Percentiles rank a stretch among this genome's conserved stretches.
These are phyloP conservation scores for Aspergillus cristatus DNA, from an alignment of 495 filamentous ascomycete genomes.

Conservation along the genomic window DNA sequence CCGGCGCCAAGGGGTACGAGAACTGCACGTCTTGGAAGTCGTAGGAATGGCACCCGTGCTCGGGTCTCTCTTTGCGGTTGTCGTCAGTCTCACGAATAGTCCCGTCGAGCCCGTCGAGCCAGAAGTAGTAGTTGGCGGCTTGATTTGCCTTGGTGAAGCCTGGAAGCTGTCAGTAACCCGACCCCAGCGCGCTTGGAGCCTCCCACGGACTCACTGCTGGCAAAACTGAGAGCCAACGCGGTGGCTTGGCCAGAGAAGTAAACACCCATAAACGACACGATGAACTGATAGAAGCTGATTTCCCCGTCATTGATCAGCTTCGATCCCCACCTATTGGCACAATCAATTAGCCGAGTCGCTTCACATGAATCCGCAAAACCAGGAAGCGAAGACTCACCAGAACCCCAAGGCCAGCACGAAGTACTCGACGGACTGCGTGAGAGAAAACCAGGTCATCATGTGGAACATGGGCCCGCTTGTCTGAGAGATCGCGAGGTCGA, in stretches of 20 bases:
- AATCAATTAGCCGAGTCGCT: too few relatives aligned
- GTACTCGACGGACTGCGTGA: conserved; percentile 3
- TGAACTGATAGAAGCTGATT: conserved; percentile 27
- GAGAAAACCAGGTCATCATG: not conserved
- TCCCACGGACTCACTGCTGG: conserved; percentile 10
- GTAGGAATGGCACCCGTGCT: conserved; percentile 14
- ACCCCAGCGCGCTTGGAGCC: not conserved
- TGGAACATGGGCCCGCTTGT: not conserved
- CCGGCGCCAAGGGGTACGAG: conserved; percentile 37
- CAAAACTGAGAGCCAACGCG: conserved; percentile 32
- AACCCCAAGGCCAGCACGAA: not conserved
- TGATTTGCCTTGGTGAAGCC: conserved; percentile 38
- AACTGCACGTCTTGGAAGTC: conserved; percentile 48
- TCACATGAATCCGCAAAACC: conserved; percentile 22
- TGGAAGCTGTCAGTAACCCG: not conserved
- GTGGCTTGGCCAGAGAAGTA: conserved; percentile 44
- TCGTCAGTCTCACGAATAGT: conserved; percentile 29
- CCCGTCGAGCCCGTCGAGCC: conserved; percentile 28
- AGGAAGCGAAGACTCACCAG: not conserved
- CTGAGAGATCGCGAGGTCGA: not conserved
- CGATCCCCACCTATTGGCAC: conserved; percentile 3
- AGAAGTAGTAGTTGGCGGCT: conserved; percentile 37
- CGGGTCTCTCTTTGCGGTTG: conserved; percentile 17
- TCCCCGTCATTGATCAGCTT: conserved; percentile 2
- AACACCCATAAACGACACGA: conserved; percentile 44